Conservation (phyloP, 192 early-diverging fungal genomes). For the Powellomyces hirtus region DNA sequence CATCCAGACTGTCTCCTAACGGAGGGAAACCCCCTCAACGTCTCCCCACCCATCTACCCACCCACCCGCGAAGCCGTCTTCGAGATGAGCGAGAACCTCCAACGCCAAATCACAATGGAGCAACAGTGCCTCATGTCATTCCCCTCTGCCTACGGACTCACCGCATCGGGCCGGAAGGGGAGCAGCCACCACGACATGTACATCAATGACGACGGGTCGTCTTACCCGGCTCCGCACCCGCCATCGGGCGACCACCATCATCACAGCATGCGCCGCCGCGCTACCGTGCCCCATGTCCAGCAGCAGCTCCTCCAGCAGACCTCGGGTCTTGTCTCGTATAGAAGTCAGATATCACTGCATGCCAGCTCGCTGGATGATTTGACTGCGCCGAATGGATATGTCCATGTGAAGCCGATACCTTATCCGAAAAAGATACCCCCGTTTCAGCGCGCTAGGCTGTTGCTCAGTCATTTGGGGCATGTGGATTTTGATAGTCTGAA, state of each 20-base stretch:
- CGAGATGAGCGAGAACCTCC: conserved; percentile 1
- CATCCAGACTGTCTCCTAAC: conserved; percentile 61
- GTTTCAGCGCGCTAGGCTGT: conserved; percentile 64
- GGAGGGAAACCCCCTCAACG: conserved; percentile 24
- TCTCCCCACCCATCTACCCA: conserved; percentile 38
- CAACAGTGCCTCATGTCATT: neutral
- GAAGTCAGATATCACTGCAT: neutral
- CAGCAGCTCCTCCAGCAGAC: neutral
- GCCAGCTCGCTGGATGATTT: neutral
- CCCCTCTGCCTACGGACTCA: neutral
- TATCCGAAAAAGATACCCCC: conserved; percentile 19
- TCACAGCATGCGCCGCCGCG: conserved; percentile 1
- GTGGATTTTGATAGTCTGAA: conserved; percentile 73
- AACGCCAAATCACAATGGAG: neutral
- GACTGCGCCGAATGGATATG: conserved; percentile 1
- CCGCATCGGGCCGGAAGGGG: neutral
- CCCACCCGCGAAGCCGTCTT: conserved; percentile 39
- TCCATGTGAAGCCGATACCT: conserved; percentile 12
- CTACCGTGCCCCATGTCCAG: conserved; percentile 4
- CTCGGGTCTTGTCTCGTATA: neutral
- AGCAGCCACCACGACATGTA: neutral
- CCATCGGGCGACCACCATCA: neutral
- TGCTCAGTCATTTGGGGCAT: conserved; percentile 75
- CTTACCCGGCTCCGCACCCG: neutral
- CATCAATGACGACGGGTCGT: neutral